Conservation (phyloP, 106 monocot genomes). For the Triglochin maritima region DNA sequence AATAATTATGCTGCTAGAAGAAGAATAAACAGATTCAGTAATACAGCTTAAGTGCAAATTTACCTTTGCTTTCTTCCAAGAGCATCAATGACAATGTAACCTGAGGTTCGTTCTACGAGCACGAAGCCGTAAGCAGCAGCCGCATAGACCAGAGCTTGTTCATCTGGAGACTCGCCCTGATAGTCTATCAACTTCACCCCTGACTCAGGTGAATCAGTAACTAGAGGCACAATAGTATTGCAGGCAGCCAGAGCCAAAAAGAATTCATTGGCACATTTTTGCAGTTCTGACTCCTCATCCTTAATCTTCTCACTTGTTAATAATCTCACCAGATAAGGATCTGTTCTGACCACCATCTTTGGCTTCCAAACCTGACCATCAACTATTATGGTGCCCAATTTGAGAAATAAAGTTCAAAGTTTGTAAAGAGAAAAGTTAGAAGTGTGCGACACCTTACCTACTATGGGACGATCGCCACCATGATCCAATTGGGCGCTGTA, state of each 20-base stretch:
- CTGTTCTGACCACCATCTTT: slow-evolving; percentile 56
- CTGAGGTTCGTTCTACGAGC: slow-evolving; percentile 74
- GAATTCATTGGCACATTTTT: slow-evolving; percentile 36
- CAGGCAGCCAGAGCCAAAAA: slow-evolving; percentile 76
- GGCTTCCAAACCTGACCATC: slow-evolving; percentile 57
- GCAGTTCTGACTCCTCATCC: slow-evolving; percentile 23
- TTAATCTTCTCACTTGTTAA: slow-evolving; percentile 17
- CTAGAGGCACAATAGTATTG: slow-evolving; percentile 81
- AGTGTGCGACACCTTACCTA: too few relatives aligned
- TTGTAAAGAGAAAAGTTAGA: too few relatives aligned
- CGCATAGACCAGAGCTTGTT: slow-evolving; percentile 86
- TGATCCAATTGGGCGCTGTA: slow-evolving; percentile 22
- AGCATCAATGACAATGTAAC: slow-evolving; percentile 73
- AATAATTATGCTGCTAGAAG: too few relatives aligned
- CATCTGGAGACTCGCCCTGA: slow-evolving; percentile 95
- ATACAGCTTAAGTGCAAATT: background rate
- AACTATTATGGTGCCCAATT: slow-evolving; percentile 27
- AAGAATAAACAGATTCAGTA: background rate
- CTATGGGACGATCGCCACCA: too few relatives aligned
- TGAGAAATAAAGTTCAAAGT: slow-evolving; percentile 4
- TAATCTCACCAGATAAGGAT: slow-evolving; percentile 38
- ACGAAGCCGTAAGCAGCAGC: slow-evolving; percentile 95
- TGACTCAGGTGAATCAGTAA: slow-evolving; percentile 32
- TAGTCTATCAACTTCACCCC: slow-evolving; percentile 62
- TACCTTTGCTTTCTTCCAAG: slow-evolving; percentile 80